phyloP scores from a whole-genome alignment of 805 yeast species.

The Saccharomycopsis sp. region DNA sequence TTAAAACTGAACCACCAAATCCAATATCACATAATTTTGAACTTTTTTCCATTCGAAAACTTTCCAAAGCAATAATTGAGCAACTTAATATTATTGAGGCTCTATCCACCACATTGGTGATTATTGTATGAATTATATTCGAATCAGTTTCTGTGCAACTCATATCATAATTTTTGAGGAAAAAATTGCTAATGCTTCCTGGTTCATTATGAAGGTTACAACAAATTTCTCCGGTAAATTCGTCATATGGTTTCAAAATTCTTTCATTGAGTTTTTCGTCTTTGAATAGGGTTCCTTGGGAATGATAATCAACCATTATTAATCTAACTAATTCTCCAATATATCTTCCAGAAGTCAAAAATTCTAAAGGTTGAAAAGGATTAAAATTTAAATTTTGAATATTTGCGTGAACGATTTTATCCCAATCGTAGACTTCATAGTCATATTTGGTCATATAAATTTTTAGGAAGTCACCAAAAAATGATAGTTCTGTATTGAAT shows the following conservation, averaged over 20 bases:
- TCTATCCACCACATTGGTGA: conserved; percentile 7
- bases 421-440: neutral
- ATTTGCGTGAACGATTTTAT: neutral
- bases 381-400: neutral
- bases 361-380: conserved; percentile 15
- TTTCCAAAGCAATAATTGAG: conserved; percentile 4
- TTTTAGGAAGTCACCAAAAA: conserved; percentile 13
- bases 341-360: conserved; percentile 17
- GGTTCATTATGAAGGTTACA: too few species aligned
- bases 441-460: conserved; percentile 7
- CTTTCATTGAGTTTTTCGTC: neutral
- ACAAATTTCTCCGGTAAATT: conserved; percentile 11
- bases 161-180: too few species aligned
- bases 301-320: neutral
- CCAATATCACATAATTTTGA: conserved; percentile 1
- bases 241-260: too few species aligned
- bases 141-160: too few species aligned
- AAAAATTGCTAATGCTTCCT: too few species aligned
- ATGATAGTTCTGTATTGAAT: conserved; percentile 14
- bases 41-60: too few species aligned
- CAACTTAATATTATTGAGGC: conserved; percentile 12
- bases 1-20: conserved; percentile 14
- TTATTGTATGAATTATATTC: too few species aligned
- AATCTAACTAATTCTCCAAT: conserved; percentile 12
- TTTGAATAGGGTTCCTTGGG: neutral